A percentile compares a stretch with the other conserved stretches of the same genome.
These are phyloP conservation scores for Ascoidea tarda DNA, from an alignment of 805 yeast species.

Conservation along the genomic window DNA sequence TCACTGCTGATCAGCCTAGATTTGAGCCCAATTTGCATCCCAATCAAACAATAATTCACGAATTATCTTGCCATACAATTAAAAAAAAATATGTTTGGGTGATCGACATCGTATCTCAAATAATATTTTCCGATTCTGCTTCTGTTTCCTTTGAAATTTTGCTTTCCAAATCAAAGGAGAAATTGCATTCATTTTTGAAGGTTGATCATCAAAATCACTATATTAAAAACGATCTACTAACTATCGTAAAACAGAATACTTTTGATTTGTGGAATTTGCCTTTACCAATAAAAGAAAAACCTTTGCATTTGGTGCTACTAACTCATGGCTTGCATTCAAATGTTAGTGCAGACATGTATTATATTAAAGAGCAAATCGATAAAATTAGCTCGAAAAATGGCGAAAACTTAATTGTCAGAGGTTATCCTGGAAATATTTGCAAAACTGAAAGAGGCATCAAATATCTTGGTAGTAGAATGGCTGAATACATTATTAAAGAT, in stretches of 20 bases:
- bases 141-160: constrained; percentile 48
- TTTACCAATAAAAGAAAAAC: constrained; percentile 22
- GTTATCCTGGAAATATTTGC: constrained; percentile 57
- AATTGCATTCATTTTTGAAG: constrained; percentile 14
- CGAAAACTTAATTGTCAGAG: constrained; percentile 51
- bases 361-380: constrained; percentile 57
- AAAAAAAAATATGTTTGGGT: constrained; percentile 49
- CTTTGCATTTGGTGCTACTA: constrained; percentile 52
- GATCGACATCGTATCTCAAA: constrained; percentile 60
- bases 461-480: constrained; percentile 57
- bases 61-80: constrained; percentile 50
- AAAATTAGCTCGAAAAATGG: constrained; percentile 16
- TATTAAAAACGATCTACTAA: constrained; percentile 18
- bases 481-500: constrained; percentile 45
- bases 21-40: constrained; percentile 63
- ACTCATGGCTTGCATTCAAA: constrained; percentile 77
- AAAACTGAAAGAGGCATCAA: constrained; percentile 70
- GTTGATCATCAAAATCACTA: constrained; percentile 3
- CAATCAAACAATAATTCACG: constrained; percentile 46
- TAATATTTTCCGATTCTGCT: constrained; percentile 48
- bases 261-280: constrained; percentile 64
- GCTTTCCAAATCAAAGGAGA: constrained; percentile 27
- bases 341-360: constrained; percentile 61
- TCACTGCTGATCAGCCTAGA: constrained; percentile 66
- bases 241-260: constrained; percentile 39